Evolutionary conservation across 805 yeast species (phyloP), one percentile per base, ranked within the genome.

Genomic region (Debaryomyces prosopidis): DNA sequence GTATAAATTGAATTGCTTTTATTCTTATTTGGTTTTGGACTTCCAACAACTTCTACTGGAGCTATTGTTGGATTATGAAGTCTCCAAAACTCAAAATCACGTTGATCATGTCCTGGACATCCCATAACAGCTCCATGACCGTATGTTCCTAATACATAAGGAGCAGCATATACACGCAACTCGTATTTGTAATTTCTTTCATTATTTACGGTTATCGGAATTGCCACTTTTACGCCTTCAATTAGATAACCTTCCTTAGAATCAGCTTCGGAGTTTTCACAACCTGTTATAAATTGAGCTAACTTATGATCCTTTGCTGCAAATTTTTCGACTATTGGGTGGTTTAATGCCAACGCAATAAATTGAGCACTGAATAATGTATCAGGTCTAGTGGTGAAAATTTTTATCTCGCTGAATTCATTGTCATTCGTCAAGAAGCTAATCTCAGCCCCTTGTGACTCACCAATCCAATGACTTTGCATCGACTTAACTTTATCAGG

Each of bases 61-160:
- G 75, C 69, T 2, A 57, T 44, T 0, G 60, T 58, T 0, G 86
- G 85, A 57, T 71, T 73, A 58, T 87, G 87, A 36, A 68, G 58
- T 3, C 60, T 54, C 97, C 97, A 92, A 59, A 94, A 92, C 6
- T 75, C 87, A 54, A 60, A 80, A 59, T 94, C 99, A 49, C 98
- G 76, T 37, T 73, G 70, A 63, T 94, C 98, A 63, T 91, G 97
- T 0, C 87, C 96, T 2, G 99, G 99, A 56, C 95, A 89, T 1
- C 99, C 99, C 98, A 94, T 92, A 0, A 92, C 98, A 0, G 96
- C 96, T 33, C 97, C 96, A 45, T 81, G 81, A 0, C 97, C 97
- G 59, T 92, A 92, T 3, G 78, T 69, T 3, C 87, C 82, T 30
- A 92, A 61, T 0, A 92, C 98, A 63, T 91, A 94, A 0, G 97